These are phyloP conservation scores for Pyrenochaeta sp. DNA, from an alignment of 2,329 filamentous ascomycete species.

Conservation along the genomic window DNA sequence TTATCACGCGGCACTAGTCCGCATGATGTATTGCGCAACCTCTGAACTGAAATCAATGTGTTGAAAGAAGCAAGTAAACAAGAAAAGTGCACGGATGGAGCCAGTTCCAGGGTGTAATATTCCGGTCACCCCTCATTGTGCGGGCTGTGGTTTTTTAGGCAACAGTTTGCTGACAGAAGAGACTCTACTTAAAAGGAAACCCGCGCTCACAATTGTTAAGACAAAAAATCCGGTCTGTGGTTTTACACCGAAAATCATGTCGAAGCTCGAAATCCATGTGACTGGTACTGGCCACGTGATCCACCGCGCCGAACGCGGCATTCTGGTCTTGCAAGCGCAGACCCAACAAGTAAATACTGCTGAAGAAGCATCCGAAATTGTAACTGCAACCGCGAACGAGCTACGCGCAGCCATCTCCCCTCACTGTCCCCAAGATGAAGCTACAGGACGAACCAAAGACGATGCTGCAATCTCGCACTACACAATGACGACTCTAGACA, in stretches of 20 bases:
- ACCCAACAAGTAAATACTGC: constrained; percentile 9
- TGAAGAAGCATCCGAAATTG: constrained; percentile 10
- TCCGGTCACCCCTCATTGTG: too few species aligned
- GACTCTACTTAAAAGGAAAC: too few species aligned
- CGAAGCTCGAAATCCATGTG: constrained; percentile 13
- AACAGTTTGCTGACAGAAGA: too few species aligned
- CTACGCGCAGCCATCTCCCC: constrained; percentile 15
- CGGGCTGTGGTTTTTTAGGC: too few species aligned
- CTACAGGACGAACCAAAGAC: background rate
- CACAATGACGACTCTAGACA: constrained; percentile 20
- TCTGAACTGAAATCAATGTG: too few species aligned
- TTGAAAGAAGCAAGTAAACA: too few species aligned
- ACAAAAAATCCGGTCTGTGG: too few species aligned
- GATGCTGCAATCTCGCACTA: constrained; percentile 19
- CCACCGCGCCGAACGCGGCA: constrained; percentile 10
- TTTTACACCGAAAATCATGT: background rate
- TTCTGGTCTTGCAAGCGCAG: constrained; percentile 12
- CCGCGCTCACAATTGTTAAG: too few species aligned
- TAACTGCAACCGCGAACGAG: constrained; percentile 6
- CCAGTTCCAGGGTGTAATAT: too few species aligned
- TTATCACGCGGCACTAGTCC: too few species aligned
- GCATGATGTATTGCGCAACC: too few species aligned
- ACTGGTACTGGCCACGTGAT: constrained; percentile 10
- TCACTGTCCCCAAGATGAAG: constrained; percentile 15
- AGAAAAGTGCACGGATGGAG: too few species aligned